A percentile compares a stretch with the other conserved stretches of the same genome.
These are phyloP conservation scores for Spiraea crenata DNA, from an alignment of 331 rosid species.

Conservation along the genomic window DNA sequence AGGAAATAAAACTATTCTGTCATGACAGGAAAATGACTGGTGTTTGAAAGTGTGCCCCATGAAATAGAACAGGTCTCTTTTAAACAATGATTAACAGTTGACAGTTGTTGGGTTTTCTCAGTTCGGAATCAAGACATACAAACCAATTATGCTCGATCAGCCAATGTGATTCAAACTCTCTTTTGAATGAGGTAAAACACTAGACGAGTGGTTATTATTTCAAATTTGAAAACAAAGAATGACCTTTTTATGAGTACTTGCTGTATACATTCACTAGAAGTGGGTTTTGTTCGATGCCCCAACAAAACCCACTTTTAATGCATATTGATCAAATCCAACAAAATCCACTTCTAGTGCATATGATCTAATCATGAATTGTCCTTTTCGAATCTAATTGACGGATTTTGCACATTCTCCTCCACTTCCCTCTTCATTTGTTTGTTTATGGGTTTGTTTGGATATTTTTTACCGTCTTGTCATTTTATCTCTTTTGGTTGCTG, in stretches of 20 bases:
- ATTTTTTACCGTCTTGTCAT: not conserved
- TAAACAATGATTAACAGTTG: not conserved
- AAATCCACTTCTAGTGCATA: too few relatives aligned
- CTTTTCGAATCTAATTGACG: too few relatives aligned
- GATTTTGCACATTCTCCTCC: not conserved
- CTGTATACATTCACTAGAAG: not conserved
- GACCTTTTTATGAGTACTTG: not conserved
- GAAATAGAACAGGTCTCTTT: not conserved
- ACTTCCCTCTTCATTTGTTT: not conserved
- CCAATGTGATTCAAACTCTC: slow-evolving; percentile 85
- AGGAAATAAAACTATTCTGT: not conserved
- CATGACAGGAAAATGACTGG: not conserved
- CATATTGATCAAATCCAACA: not conserved
- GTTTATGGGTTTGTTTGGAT: not conserved
- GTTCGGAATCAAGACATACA: slow-evolving; percentile 76
- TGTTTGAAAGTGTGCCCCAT: slow-evolving; percentile 1
- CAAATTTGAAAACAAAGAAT: slow-evolving; percentile 8
- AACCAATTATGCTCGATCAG: slow-evolving; percentile 96
- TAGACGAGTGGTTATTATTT: slow-evolving; percentile 18
- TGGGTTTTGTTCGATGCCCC: not conserved
- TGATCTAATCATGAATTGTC: too few relatives aligned
- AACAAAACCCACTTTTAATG: not conserved
- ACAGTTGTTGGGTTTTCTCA: slow-evolving; percentile 27
- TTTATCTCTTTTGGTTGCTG: slow-evolving; percentile 5
- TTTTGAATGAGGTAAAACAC: slow-evolving; percentile 79